Conservation (phyloP, 352 stramenopile species). For the Phytophthora citricola region DNA sequence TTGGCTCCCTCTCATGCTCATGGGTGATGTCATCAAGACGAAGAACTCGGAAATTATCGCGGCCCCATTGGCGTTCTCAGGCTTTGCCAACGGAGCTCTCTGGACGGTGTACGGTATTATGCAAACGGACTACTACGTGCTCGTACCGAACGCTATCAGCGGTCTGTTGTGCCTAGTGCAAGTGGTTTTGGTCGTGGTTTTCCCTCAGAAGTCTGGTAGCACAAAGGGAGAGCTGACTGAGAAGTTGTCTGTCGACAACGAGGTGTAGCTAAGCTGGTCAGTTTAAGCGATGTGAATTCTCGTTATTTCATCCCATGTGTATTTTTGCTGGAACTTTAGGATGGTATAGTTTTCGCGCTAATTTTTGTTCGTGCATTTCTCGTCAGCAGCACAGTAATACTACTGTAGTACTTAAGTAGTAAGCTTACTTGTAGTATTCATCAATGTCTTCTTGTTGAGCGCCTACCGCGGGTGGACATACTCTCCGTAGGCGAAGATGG, state of each 20-base stretch:
- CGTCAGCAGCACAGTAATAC: too few species aligned
- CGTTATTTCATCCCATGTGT: too few species aligned
- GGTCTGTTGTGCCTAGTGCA: conserved; percentile 34
- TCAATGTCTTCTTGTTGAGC: too few species aligned
- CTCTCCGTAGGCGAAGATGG: too few species aligned
- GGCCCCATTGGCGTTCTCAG: conserved; percentile 32
- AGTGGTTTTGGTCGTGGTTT: conserved; percentile 32
- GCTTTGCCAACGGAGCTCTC: conserved; percentile 34
- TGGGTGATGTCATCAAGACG: conserved; percentile 30
- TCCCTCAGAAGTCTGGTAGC: conserved; percentile 14
- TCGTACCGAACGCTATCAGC: conserved; percentile 39
- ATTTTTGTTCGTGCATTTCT: too few species aligned
- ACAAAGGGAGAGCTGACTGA: conserved; percentile 26
- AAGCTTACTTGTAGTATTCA: too few species aligned
- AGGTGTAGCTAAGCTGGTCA: not conserved
- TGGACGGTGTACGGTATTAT: conserved; percentile 38
- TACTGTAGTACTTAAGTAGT: too few species aligned
- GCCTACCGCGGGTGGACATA: too few species aligned
- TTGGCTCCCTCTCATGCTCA: conserved; percentile 36
- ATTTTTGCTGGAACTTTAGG: too few species aligned
- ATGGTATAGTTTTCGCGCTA: too few species aligned
- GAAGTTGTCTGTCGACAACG: conserved; percentile 16
- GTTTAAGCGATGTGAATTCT: too few species aligned
- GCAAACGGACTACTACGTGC: conserved; percentile 37
- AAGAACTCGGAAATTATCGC: conserved; percentile 41